Evolutionary conservation across 192 early-diverging fungal genomes (phyloP).

Genomic region (Podila horticola): DNA sequence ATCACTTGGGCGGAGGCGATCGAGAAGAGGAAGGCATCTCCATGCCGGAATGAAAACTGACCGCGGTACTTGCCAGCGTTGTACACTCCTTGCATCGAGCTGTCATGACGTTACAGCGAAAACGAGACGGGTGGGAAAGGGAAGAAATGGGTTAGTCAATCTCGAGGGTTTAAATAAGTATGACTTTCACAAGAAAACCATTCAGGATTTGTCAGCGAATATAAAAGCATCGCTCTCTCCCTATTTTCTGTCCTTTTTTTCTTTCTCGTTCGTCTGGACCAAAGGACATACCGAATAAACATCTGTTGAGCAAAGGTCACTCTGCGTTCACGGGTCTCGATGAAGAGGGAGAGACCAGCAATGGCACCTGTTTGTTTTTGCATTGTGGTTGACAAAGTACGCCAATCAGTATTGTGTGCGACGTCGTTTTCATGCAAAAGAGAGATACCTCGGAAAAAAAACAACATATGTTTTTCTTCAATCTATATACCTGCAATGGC

Average conservation of each 20-base stretch:
- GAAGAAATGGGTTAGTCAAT: not conserved
- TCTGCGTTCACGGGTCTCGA: conserved; percentile 62
- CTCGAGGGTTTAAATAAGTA: no score
- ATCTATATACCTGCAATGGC: conserved; percentile 63
- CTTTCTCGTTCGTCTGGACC: not conserved
- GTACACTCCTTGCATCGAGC: conserved; percentile 65
- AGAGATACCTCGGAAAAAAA: not conserved
- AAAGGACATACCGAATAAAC: conserved; percentile 59
- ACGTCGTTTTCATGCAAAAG: no score
- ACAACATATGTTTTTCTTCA: not conserved
- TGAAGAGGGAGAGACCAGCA: conserved; percentile 61
- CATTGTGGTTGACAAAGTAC: not conserved
- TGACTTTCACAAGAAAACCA: conserved; percentile 1
- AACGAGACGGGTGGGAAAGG: not conserved
- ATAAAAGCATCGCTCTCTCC: not conserved
- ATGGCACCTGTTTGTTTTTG: conserved; percentile 46
- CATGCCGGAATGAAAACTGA: conserved; percentile 64
- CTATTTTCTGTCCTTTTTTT: no score
- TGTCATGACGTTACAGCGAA: conserved; percentile 12
- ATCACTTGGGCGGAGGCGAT: conserved; percentile 63
- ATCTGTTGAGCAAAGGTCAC: conserved; percentile 68
- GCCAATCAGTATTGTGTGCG: no score
- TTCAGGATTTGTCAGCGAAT: conserved; percentile 28
- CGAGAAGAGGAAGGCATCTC: conserved; percentile 63
- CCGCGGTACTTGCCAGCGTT: conserved; percentile 63